Evolutionary conservation across 495 filamentous ascomycete genomes (phyloP).

Genomic region (Aspergillus diversus): DNA sequence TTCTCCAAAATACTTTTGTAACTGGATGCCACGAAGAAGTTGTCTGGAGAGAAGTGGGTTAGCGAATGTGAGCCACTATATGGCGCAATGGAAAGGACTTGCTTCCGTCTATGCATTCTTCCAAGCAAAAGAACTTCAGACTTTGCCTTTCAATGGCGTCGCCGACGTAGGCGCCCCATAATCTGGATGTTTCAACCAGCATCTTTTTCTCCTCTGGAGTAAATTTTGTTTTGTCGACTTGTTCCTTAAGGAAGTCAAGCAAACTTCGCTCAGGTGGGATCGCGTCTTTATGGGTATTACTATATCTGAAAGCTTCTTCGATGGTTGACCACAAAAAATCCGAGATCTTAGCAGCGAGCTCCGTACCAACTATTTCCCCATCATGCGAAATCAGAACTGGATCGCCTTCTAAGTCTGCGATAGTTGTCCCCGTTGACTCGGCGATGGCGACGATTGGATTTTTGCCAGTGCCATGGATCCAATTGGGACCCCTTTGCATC

Average conservation of each 20-base stretch:
- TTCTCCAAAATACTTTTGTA: constrained; percentile 74
- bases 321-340: constrained; percentile 80
- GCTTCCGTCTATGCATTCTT: constrained; percentile 92
- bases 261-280: constrained; percentile 73
- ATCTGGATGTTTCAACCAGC: constrained; percentile 63
- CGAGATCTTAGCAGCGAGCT: constrained; percentile 56
- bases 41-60: constrained; percentile 58
- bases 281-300: constrained; percentile 63
- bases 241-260: constrained; percentile 73
- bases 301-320: constrained; percentile 76
- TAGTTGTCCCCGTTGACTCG: constrained; percentile 62
- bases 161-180: constrained; percentile 91
- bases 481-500: constrained; percentile 75
- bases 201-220: constrained; percentile 56
- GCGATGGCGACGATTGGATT: constrained; percentile 87
- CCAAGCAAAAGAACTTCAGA: constrained; percentile 91
- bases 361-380: constrained; percentile 59
- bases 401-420: constrained; percentile 57
- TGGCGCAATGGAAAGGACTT: constrained; percentile 30
- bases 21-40: constrained; percentile 85
- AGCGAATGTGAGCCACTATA: constrained; percentile 2
- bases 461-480: constrained; percentile 86
- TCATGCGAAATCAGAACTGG: constrained; percentile 63
- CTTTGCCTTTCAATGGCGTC: constrained; percentile 77
- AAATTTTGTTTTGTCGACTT: constrained; percentile 59